Conservation (phyloP, 1,284 basidiomycete species). For the Cutaneotrichosporon spelunceum region DNA sequence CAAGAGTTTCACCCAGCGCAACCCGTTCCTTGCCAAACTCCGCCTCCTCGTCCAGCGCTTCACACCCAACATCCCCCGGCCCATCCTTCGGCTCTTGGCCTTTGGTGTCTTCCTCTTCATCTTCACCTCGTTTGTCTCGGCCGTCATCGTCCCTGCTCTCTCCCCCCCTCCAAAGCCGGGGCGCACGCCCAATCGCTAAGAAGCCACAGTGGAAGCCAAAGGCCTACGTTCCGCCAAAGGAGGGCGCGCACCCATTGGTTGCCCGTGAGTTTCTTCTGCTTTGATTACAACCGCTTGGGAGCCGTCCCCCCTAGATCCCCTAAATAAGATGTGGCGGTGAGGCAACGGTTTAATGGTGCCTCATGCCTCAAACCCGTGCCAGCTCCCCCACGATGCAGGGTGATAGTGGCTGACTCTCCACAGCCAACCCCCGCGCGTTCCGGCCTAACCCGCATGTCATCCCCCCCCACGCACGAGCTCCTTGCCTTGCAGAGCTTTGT, state of each 20-base stretch:
- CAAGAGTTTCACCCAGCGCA: constrained; percentile 3
- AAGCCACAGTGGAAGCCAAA: constrained; percentile 2
- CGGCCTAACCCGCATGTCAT: constrained; percentile 32
- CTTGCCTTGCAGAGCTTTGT: constrained; percentile 50
- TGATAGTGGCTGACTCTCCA: constrained; percentile 10
- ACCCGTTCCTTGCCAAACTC: neutral
- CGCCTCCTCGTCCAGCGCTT: constrained; percentile 3
- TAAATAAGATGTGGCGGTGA: neutral
- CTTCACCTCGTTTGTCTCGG: constrained; percentile 28
- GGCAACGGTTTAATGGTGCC: neutral
- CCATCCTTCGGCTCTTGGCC: constrained; percentile 36
- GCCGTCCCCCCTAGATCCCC: no score
- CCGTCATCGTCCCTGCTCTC: constrained; percentile 13
- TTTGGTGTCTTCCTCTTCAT: constrained; percentile 30
- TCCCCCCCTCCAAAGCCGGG: constrained; percentile 14
- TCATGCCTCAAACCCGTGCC: neutral
- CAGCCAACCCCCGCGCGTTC: constrained; percentile 20
- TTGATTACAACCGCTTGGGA: no score
- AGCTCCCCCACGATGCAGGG: neutral
- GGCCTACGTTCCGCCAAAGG: constrained; percentile 12
- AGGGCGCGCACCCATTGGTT: constrained; percentile 7
- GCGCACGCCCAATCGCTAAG: constrained; percentile 24
- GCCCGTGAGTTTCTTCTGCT: constrained; percentile 18
- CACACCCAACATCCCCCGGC: constrained; percentile 31
- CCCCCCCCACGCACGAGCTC: constrained; percentile 45